A percentile compares a stretch with the other conserved stretches of the same genome.
Conservation (phyloP, 768 basidiomycete genomes). For the Boletellus emodensis region DNA sequence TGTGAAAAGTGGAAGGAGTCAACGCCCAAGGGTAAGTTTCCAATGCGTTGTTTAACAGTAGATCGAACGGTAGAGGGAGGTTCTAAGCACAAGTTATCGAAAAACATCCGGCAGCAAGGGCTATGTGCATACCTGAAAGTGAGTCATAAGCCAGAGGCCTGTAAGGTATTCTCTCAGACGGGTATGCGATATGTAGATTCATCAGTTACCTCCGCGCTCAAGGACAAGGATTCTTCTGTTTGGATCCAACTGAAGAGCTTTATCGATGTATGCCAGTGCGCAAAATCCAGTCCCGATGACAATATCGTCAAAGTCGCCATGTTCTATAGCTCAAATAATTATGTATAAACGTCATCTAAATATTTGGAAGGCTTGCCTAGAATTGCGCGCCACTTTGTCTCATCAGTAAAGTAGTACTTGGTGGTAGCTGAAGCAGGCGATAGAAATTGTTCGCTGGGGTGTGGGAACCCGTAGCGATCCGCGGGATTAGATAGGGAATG, state of each 20-base stretch:
- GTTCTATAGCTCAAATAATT: not conserved
- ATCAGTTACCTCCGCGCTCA: conserved; percentile 11
- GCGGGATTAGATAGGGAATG: not conserved
- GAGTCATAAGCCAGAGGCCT: conserved; percentile 10
- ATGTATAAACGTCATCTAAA: not conserved
- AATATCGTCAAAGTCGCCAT: conserved; percentile 9
- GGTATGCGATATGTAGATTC: not conserved
- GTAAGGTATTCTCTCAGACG: not conserved
- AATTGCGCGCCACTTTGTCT: conserved; percentile 3
- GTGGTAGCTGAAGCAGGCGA: conserved; percentile 1
- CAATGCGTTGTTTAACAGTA: not conserved
- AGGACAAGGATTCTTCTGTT: conserved; percentile 14
- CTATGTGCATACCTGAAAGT: conserved; percentile 3
- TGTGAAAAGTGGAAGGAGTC: not conserved
- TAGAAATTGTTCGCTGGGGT: not conserved
- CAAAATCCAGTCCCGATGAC: conserved; percentile 11
- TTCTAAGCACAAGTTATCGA: not conserved
- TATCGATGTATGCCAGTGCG: conserved; percentile 17
- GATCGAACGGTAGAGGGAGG: conserved; percentile 6
- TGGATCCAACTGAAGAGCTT: conserved; percentile 12
- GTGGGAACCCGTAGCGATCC: conserved; percentile 7
- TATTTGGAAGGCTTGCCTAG: not conserved
- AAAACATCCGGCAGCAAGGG: not conserved
- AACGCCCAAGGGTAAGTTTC: conserved; percentile 8
- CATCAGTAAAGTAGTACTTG: conserved; percentile 7